Evolutionary conservation across 1,284 basidiomycete genomes (phyloP).

Genomic region (Bjerkandera adusta): DNA sequence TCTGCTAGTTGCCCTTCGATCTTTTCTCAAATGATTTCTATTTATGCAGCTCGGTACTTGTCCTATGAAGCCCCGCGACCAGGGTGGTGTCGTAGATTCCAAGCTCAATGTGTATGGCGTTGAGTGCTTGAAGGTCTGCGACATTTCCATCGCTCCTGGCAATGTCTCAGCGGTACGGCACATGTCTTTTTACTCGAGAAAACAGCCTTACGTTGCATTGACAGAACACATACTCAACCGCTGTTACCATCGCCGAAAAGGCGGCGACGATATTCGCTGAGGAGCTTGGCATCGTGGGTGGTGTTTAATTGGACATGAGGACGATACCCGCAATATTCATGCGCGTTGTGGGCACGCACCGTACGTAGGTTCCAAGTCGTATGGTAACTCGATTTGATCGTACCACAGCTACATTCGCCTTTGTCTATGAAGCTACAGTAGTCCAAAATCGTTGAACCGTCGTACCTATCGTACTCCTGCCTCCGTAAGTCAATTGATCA

Average conservation of each 20-base stretch:
- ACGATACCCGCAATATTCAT: no score
- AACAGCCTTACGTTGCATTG: neutral
- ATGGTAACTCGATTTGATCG: no score
- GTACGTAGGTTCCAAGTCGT: no score
- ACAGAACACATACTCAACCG: conserved; percentile 65
- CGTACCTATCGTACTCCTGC: no score
- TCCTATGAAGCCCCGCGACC: conserved; percentile 70
- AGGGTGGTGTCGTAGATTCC: conserved; percentile 73
- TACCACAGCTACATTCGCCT: no score
- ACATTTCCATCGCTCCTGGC: conserved; percentile 63
- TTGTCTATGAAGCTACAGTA: no score
- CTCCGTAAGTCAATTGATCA: no score
- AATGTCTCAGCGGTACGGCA: conserved; percentile 25
- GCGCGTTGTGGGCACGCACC: no score
- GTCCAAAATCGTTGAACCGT: no score
- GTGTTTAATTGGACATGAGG: no score
- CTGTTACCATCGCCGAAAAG: conserved; percentile 65
- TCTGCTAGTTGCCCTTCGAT: neutral
- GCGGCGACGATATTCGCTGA: conserved; percentile 55
- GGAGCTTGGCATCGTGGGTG: conserved; percentile 44
- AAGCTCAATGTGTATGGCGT: conserved; percentile 72
- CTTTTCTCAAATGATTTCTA: neutral
- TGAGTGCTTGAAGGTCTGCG: conserved; percentile 57
- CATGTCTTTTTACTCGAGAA: neutral
- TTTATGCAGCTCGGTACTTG: conserved; percentile 22